phyloP scores from a whole-genome alignment of 495 filamentous ascomycete genomes.

The Neurospora terricola region DNA sequence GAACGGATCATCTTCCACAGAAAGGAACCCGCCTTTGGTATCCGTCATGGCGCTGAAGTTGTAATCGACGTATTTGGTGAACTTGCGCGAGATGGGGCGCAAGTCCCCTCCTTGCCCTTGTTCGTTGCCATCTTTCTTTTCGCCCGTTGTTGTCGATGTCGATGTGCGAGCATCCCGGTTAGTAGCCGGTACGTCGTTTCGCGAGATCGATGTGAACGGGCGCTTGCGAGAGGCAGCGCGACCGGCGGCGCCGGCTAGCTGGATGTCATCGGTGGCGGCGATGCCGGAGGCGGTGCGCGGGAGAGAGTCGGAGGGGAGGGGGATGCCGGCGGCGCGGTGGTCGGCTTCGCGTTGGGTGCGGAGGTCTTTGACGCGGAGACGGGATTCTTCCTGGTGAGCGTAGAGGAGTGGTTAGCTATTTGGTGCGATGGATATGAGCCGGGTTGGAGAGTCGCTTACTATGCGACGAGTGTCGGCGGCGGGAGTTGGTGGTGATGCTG shows the following conservation, averaged over 20 bases:
- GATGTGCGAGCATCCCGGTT: constrained; percentile 53
- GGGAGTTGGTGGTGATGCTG: constrained; percentile 54
- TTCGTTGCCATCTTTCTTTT: constrained; percentile 32
- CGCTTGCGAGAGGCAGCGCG: constrained; percentile 34
- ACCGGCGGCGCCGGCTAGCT: constrained; percentile 25
- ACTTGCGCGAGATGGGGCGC: constrained; percentile 44
- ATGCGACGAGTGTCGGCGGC: constrained; percentile 58
- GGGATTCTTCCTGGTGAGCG: constrained; percentile 64
- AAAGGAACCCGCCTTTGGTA: constrained; percentile 90
- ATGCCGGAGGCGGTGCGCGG: constrained; percentile 30
- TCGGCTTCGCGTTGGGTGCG: constrained; percentile 60
- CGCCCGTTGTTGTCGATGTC: not conserved
- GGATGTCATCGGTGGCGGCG: constrained; percentile 26
- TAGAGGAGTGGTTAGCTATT: not conserved
- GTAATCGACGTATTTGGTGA: constrained; percentile 89
- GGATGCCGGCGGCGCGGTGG: constrained; percentile 22
- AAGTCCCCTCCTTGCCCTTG: constrained; percentile 56
- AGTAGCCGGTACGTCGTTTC: constrained; percentile 47
- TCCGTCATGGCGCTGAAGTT: constrained; percentile 97
- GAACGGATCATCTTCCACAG: constrained; percentile 76
- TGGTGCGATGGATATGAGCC: not conserved
- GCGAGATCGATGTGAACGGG: constrained; percentile 51
- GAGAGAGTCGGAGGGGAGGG: constrained; percentile 2
- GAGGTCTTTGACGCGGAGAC: constrained; percentile 84
- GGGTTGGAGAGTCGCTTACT: constrained; percentile 27